phyloP scores from a whole-genome alignment of 106 monocot species.

The Posidonia australis region DNA sequence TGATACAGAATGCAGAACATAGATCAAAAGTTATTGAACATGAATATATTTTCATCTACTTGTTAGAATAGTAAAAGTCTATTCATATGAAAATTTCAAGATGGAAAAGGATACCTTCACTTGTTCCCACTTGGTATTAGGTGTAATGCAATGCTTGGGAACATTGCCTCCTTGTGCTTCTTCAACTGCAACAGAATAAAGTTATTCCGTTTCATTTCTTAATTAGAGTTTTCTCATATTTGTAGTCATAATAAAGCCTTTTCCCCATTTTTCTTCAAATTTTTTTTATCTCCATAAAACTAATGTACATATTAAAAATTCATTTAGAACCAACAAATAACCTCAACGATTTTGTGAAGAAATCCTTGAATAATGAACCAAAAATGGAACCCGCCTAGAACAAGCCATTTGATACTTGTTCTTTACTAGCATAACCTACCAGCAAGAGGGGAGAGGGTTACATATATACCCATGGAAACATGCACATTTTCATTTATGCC shows the following conservation, averaged over 20 bases:
- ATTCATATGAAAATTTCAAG: not conserved
- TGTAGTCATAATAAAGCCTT: not conserved
- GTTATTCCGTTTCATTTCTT: not conserved
- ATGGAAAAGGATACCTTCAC: constrained; percentile 50
- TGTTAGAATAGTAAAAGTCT: not conserved
- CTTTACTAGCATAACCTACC: no score
- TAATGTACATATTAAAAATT: no score
- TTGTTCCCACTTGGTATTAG: constrained; percentile 92
- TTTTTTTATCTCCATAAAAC: no score
- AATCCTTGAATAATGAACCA: no score
- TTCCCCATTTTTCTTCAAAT: no score
- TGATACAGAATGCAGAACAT: not conserved
- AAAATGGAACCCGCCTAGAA: no score
- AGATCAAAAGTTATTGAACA: not conserved
- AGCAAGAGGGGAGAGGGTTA: no score
- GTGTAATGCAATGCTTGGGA: constrained; percentile 52
- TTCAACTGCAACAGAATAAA: constrained; percentile 40
- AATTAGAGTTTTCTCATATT: not conserved
- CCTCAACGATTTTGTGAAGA: no score
- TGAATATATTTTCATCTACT: no score
- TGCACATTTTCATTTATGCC: no score
- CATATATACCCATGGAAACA: no score
- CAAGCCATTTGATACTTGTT: no score
- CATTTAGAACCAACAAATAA: not conserved
- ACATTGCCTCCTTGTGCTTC: constrained; percentile 32